phyloP scores from a whole-genome alignment of 345 rosid genomes.

The Hypericum perforatum region DNA sequence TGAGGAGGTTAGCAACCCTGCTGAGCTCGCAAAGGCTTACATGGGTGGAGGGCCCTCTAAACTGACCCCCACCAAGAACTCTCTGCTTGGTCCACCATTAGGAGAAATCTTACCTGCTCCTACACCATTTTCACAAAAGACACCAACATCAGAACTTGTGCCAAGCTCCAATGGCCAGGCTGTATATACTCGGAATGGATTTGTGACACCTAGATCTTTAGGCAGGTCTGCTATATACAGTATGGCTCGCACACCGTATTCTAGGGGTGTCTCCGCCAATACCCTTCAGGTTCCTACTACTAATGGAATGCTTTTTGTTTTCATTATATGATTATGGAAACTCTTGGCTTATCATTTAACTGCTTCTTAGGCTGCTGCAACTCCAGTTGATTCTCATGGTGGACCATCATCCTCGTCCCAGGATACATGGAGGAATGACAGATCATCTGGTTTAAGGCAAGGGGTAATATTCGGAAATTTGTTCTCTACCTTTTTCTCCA shows the following conservation, averaged over 20 bases:
- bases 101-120: conserved; percentile 35
- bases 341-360: background rate
- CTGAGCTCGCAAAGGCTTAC: conserved; percentile 94
- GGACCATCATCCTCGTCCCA: conserved; percentile 37
- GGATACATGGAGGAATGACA: conserved; percentile 18
- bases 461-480: conserved; percentile 28
- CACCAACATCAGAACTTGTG: background rate
- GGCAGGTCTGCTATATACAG: conserved; percentile 87
- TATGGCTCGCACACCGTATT: conserved; percentile 85
- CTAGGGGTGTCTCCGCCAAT: conserved; percentile 45
- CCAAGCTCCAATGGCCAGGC: background rate
- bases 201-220: conserved; percentile 60
- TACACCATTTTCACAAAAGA: no score
- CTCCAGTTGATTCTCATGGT: conserved; percentile 21
- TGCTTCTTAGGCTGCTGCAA: conserved; percentile 28
- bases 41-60: conserved; percentile 81
- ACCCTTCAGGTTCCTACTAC: conserved; percentile 39
- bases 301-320: conserved; percentile 1
- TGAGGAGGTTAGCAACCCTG: conserved; percentile 71
- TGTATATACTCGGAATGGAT: conserved; percentile 51
- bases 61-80: conserved; percentile 46
- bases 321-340: background rate
- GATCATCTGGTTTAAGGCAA: conserved; percentile 46
- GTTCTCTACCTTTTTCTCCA: background rate
- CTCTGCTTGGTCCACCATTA: conserved; percentile 30